These are phyloP conservation scores for Asterochloris sp. DNA, from an alignment of 139 green algal genomes.

Conservation along the genomic window DNA sequence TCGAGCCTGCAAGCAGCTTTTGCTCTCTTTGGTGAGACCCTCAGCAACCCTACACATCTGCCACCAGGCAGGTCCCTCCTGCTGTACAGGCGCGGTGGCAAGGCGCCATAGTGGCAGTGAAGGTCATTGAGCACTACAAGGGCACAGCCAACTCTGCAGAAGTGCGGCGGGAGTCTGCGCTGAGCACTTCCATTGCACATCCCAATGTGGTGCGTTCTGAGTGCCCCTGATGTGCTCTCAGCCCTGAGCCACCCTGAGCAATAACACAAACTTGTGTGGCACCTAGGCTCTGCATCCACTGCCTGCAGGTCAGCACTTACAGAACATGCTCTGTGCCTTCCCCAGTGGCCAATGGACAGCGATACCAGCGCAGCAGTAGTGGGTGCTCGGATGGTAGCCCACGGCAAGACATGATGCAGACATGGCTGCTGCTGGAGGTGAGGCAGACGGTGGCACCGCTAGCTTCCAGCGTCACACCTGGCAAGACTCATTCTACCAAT, in stretches of 20 bases:
- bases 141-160: background rate
- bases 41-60: no score
- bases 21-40: no score
- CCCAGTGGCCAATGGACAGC: background rate
- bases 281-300: background rate
- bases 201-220: slow-evolving; percentile 28
- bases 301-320: slow-evolving; percentile 23
- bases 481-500: no score
- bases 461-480: no score
- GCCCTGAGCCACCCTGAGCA: no score
- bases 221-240: no score
- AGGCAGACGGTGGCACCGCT: no score
- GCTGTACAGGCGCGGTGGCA: no score
- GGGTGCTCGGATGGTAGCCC: no score
- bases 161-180: slow-evolving; percentile 22
- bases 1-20: no score
- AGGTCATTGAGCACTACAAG: slow-evolving; percentile 34
- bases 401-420: slow-evolving; percentile 19
- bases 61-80: no score
- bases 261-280: no score
- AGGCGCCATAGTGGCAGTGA: slow-evolving; percentile 31
- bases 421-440: slow-evolving; percentile 31
- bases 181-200: slow-evolving; percentile 21
- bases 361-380: background rate
- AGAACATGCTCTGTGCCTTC: slow-evolving; percentile 18